Conservation (phyloP, 768 basidiomycete genomes). For the Fomitopsis serialis region DNA sequence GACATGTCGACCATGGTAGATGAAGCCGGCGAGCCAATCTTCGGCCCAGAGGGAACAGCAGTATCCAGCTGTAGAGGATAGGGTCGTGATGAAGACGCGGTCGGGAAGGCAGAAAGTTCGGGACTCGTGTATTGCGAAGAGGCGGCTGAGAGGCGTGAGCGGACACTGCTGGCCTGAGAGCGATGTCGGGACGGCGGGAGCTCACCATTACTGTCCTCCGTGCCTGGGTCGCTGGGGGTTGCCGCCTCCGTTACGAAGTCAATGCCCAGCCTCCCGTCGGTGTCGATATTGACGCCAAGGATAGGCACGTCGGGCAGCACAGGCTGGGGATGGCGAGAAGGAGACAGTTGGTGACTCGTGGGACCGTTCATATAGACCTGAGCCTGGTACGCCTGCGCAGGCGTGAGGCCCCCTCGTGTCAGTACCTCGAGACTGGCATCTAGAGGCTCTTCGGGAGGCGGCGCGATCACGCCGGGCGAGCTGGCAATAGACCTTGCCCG, state of each 20-base stretch:
- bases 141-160: slow-evolving; percentile 19
- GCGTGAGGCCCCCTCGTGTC: slow-evolving; percentile 53
- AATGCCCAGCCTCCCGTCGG: slow-evolving; percentile 51
- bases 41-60: slow-evolving; percentile 22
- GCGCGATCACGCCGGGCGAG: slow-evolving; percentile 39
- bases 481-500: slow-evolving; percentile 48
- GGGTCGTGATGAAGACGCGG: slow-evolving; percentile 32
- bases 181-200: slow-evolving; percentile 14
- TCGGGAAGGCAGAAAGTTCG: slow-evolving; percentile 12
- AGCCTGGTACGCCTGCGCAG: slow-evolving; percentile 78
- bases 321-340: slow-evolving; percentile 9
- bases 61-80: slow-evolving; percentile 61
- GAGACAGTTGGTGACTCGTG: slow-evolving; percentile 19
- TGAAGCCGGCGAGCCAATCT: slow-evolving; percentile 29
- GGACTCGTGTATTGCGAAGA: slow-evolving; percentile 15
- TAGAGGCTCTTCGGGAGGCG: slow-evolving; percentile 44
- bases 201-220: slow-evolving; percentile 16
- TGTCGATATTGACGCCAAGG: slow-evolving; percentile 41
- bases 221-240: slow-evolving; percentile 15
- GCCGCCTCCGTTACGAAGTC: slow-evolving; percentile 32
- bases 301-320: slow-evolving; percentile 29
- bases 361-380: slow-evolving; percentile 56
- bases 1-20: slow-evolving; percentile 33
- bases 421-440: slow-evolving; percentile 40
- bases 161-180: slow-evolving; percentile 18